Conservation (phyloP, 1,139 yeast genomes). For the Nakaseomyces kungkrabaensis region DNA sequence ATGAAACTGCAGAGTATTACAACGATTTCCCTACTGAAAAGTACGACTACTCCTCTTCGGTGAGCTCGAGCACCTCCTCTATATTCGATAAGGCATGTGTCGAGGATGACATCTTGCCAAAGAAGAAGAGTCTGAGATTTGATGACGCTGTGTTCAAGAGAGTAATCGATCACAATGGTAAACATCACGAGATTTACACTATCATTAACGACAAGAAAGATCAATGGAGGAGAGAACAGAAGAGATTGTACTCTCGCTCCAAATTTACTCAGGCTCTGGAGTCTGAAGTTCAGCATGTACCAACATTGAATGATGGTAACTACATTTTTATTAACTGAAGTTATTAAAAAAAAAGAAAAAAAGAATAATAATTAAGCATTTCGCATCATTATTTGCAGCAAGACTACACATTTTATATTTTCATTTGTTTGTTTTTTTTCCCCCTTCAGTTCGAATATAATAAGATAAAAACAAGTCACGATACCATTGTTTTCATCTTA, state of each 20-base stretch:
- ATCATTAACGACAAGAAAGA: conserved; percentile 16
- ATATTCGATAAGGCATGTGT: conserved; percentile 11
- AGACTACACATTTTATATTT: neutral
- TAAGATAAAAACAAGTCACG: no score
- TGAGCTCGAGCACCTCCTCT: conserved; percentile 16
- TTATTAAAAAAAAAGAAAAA: no score
- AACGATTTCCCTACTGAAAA: neutral
- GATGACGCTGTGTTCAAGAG: conserved; percentile 17
- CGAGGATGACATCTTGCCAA: conserved; percentile 1
- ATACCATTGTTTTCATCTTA: no score
- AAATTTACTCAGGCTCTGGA: neutral
- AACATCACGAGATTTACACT: conserved; percentile 13
- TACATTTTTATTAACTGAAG: neutral
- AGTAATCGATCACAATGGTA: conserved; percentile 18
- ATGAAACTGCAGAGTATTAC: conserved; percentile 1
- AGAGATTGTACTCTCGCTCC: conserved; percentile 4
- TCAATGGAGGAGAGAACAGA: conserved; percentile 2
- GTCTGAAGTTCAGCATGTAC: neutral
- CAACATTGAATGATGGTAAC: neutral
- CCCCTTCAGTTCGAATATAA: no score
- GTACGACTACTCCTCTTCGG: conserved; percentile 9
- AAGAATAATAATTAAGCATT: neutral
- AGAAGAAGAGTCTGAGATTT: conserved; percentile 11
- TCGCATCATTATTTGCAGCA: no score
- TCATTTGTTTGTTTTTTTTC: neutral